Base-by-base conservation (phyloP, 2,329 filamentous ascomycete species). In the Arthrobotrys pseudoclavata region DNA sequence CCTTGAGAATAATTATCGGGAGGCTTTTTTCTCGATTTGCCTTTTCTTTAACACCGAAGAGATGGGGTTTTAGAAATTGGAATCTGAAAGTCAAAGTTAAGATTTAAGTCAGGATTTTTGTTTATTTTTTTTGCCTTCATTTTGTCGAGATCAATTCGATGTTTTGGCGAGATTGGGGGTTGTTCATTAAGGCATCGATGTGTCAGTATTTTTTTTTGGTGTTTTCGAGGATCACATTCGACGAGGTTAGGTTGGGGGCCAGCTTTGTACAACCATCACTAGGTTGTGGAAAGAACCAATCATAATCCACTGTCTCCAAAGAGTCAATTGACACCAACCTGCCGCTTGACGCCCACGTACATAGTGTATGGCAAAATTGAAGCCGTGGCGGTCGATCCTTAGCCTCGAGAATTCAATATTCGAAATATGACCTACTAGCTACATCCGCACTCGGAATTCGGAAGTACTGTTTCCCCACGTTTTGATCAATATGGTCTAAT, bases 331-430 rank as follows among this genome's bases (percentile, higher is more conserved):
- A 24, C 34, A n/a, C 26, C 55, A 42, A 60, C 34, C 42, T 60
- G 55, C 55, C 55, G 55, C 55, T 42, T 60, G 55, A 60, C 55
- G 55, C 55, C 55, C 55, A 42, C 31, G 55, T 40, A n/a, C n/a
- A n/a, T n/a, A n/a, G n/a, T n/a, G n/a, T n/a, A 42, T 60, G 18
- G 42, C 34, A 42, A 26, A 60, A n/a, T 60, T 60, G 55, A 60
- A 60, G 55, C 20, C 20, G 15, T 42, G 34, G 34, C 34, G 31
- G 55, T 26, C 47, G 20, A 50, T 26, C 55, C 6, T 24, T 15
- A 22, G 26, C 22, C 12, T 50, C 47, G 5, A 31, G 50, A 42
- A 60, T 3, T n/a, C n/a, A 34, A 31, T 31, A 53, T 37, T 13
- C n/a, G 4, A 45, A 45, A 45, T 18, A 45, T n/a, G 18, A 40